Base-by-base conservation (phyloP, 2,329 filamentous ascomycete species). In the Aspergillus fructus region DNA sequence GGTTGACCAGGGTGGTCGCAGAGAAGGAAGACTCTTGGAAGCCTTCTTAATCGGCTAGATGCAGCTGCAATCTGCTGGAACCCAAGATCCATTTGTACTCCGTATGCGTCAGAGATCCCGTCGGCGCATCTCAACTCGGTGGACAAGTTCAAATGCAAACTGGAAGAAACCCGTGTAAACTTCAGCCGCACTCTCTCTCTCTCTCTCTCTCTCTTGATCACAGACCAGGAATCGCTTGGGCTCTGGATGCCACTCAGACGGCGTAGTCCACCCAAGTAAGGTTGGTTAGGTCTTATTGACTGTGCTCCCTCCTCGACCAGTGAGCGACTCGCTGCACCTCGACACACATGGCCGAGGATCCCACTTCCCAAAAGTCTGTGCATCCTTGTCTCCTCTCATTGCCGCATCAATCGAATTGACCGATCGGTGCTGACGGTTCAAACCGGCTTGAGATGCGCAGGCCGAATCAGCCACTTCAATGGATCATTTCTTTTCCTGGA, bases 221-320 rank as follows among this genome's bases (percentile, higher is more conserved):
- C 8, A 11, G 9, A 30, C 17, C 17, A n/a, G 13, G 13, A n/a
- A 37, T 62, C 55, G 43, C 53, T 58, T 55, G 55, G 49, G 53
- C 56, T 50, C 58, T 59, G 61, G 57, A 59, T 58, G 59, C 53
- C 55, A 30, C 27, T 30, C 27, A 61, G 56, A 40, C 49, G 56
- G 61, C 59, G 64, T 65, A 66, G 61, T 61, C 62, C 59, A 60
- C 59, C 62, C 52, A 54, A 64, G 63, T 63, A 65, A 63, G 62
- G 63, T 59, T 63, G 57, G 62, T 59, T 61, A 59, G 63, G 60
- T 64, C 61, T 59, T 58, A 55, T 55, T 59, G 55, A 39, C 55
- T 58, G 55, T 60, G 59, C 52, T 53, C 48, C 42, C 33, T 21
- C 48, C 53, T 52, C 57, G 49, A 48, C 57, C 53, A 58, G 55